Conservation (phyloP, 768 basidiomycete genomes). For the Macrolepiota albuminosa region DNA sequence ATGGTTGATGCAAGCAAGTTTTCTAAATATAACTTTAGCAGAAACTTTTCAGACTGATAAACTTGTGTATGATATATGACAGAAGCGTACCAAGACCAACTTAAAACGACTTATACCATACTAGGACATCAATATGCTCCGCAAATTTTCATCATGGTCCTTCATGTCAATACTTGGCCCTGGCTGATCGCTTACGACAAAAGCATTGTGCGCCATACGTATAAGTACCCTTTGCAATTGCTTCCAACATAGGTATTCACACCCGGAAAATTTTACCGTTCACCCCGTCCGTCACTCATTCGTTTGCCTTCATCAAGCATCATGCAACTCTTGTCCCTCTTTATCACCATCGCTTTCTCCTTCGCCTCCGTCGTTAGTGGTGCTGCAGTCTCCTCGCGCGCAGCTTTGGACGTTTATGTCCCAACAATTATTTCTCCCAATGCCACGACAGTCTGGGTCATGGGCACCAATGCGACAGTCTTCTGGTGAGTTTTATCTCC, state of each 20-base stretch:
- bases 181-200: neutral
- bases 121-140: constrained; percentile 7
- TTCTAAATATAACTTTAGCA: neutral
- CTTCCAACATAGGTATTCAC: neutral
- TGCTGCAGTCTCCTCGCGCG: constrained; percentile 18
- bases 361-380: constrained; percentile 19
- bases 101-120: neutral
- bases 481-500: constrained; percentile 20
- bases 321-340: constrained; percentile 20
- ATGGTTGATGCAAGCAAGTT: neutral
- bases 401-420: constrained; percentile 25
- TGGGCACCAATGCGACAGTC: constrained; percentile 22
- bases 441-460: constrained; percentile 22
- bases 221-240: neutral
- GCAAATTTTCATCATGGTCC: constrained; percentile 5
- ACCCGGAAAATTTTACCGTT: neutral
- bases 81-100: neutral
- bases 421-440: constrained; percentile 26
- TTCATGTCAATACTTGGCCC: neutral
- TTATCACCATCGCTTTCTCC: constrained; percentile 22
- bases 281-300: neutral
- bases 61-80: neutral
- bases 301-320: neutral
- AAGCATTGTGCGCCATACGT: neutral
- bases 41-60: neutral